phyloP scores from a whole-genome alignment of 352 stramenopile species.

The Pythium apleroticum region DNA sequence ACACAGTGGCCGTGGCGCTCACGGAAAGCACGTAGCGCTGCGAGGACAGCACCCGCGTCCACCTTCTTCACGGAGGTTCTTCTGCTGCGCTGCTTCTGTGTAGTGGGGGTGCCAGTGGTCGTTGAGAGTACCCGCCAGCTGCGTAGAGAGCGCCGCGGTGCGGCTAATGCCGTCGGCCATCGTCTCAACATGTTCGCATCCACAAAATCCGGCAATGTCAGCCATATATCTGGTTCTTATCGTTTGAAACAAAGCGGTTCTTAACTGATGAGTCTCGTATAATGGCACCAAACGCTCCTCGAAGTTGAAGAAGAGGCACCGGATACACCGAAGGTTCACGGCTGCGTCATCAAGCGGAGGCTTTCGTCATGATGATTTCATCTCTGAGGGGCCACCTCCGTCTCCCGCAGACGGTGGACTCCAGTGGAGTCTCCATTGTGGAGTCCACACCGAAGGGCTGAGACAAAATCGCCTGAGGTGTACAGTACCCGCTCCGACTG shows the following conservation, averaged over 20 bases:
- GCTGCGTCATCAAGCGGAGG: background rate
- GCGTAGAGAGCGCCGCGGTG: background rate
- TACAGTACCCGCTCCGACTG: background rate
- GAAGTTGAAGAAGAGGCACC: background rate
- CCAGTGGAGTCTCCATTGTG: too few species aligned
- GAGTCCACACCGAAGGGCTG: background rate
- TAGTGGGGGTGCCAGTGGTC: background rate
- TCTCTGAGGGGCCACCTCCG: background rate
- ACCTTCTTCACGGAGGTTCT: conserved; percentile 1
- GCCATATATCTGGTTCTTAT: background rate
- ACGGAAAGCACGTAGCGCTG: background rate
- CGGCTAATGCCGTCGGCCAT: background rate
- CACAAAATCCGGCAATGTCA: background rate
- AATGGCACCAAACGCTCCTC: too few species aligned
- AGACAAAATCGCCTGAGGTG: background rate
- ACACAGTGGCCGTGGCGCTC: background rate
- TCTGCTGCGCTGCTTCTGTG: background rate
- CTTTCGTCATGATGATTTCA: background rate
- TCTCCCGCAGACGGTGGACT: too few species aligned
- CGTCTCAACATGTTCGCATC: background rate
- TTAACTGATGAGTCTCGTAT: background rate
- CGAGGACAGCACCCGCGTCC: background rate
- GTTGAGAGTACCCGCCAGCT: background rate
- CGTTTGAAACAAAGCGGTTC: background rate
- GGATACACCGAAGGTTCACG: background rate